These are phyloP conservation scores for Ophiostoma novo-ulmi DNA, from an alignment of 2,329 filamentous ascomycete genomes.

Conservation along the genomic window DNA sequence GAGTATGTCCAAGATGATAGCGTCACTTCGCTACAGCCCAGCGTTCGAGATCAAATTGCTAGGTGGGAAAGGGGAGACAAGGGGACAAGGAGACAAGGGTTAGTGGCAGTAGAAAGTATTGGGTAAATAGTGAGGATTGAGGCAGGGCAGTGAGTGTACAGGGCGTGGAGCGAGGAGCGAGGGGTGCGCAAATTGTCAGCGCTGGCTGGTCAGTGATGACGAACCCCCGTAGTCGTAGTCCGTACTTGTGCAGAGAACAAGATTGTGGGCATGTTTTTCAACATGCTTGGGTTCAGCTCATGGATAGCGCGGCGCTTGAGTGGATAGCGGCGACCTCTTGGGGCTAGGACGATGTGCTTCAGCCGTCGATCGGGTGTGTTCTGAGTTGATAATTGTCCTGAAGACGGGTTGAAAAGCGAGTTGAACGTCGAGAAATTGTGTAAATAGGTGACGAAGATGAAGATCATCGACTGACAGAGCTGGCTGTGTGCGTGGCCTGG, in stretches of 20 bases:
- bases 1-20: not conserved
- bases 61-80: not conserved
- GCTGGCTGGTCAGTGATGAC: not conserved
- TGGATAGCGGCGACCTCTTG: not conserved
- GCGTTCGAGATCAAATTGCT: not conserved
- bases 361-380: constrained; percentile 18
- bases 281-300: constrained; percentile 11
- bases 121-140: not conserved
- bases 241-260: constrained; percentile 1
- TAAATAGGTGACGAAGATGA: not conserved
- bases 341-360: constrained; percentile 9
- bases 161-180: not conserved
- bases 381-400: not conserved
- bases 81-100: not conserved
- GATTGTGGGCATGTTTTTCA: constrained; percentile 6
- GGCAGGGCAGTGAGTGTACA: not conserved
- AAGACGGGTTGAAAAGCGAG: too few species aligned
- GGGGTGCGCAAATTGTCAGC: constrained; percentile 8
- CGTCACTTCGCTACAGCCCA: not conserved
- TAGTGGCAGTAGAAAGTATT: not conserved
- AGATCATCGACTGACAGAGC: not conserved
- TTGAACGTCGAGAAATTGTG: not conserved
- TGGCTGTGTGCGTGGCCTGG: not conserved
- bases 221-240: not conserved
- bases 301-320: constrained; percentile 13